A percentile compares a stretch with the other conserved stretches of the same genome.
These are phyloP conservation scores for Didymella pomorum DNA, from an alignment of 2,329 filamentous ascomycete species.

Conservation along the genomic window DNA sequence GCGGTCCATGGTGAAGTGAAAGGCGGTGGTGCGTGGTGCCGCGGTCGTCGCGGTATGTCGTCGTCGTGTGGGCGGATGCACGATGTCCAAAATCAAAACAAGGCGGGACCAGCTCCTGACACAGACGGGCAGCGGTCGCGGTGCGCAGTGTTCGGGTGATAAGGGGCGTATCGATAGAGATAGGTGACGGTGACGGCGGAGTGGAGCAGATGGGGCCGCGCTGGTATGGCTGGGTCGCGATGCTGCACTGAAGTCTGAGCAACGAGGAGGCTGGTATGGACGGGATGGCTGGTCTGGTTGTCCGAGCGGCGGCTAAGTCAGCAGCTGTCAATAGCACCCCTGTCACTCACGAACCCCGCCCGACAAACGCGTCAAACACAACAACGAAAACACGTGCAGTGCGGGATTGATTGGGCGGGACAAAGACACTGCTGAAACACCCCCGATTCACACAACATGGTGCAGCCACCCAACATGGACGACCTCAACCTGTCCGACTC, in stretches of 20 bases:
- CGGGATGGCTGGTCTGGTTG: conserved; percentile 24
- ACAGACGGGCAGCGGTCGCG: conserved; percentile 8
- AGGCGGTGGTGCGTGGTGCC: conserved; percentile 2
- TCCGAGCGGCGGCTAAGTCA: not conserved
- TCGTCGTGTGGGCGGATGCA: conserved; percentile 17
- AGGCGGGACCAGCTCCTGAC: conserved; percentile 24
- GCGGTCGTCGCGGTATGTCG: conserved; percentile 4
- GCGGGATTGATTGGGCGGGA: conserved; percentile 10
- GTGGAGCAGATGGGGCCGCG: conserved; percentile 25
- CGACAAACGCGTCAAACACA: conserved; percentile 38
- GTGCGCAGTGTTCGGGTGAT: conserved; percentile 6
- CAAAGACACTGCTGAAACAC: conserved; percentile 3
- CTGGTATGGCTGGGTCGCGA: conserved; percentile 26
- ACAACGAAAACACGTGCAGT: conserved; percentile 24
- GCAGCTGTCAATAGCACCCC: not conserved
- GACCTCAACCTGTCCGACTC: conserved; percentile 63
- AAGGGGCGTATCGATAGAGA: conserved; percentile 22
- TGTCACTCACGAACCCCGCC: conserved; percentile 6
- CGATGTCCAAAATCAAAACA: conserved; percentile 38
- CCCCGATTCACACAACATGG: conserved; percentile 18
- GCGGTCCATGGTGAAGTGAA: conserved; percentile 47
- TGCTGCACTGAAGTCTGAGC: conserved; percentile 11
- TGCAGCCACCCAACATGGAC: conserved; percentile 58
- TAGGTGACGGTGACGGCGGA: conserved; percentile 20
- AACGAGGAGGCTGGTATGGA: conserved; percentile 36